Base-by-base conservation (phyloP, 257 asterid species). In the Ligustrum vulgare region DNA sequence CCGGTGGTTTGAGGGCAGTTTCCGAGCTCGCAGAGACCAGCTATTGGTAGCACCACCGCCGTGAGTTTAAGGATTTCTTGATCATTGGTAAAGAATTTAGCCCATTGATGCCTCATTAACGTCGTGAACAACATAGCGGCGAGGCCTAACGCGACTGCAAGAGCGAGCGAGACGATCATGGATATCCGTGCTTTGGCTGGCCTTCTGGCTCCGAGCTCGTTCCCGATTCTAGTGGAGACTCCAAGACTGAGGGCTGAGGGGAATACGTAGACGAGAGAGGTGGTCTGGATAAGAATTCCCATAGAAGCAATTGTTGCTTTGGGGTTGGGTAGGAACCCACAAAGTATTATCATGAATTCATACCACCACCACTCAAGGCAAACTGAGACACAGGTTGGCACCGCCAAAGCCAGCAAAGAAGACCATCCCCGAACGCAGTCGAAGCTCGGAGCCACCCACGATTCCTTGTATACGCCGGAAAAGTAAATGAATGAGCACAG, bases 321-420 rank as follows among this genome's bases (percentile, higher is more conserved):
- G 7, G 98, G 98, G 79, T 85, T 94, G 0, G 83, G 36, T 1
- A 94, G 66, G 0, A 94, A 75, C 0, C 98, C 98, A 41, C 98
- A 94, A 0, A 92, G 82, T 85, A 93, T 71, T 58, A 93, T 91
- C 98, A 93, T 93, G 20, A 93, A 86, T 54, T 93, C 98, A 35
- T 93, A 93, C 98, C 98, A 93, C 98, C 98, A 93, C 98, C 98
- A 93, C 69, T 93, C 98, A 0, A 94, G 77, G 45, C 98, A 94
- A 0, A 94, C 95, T 2, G 98, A 94, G 6, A 94, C 45, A 72
- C 98, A 94, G 0, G 91, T 94, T 0, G 98, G 98, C 6, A 94
- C 82, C 0, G 98, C 90, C 0, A 94, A 32, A 0, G 90, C 75
- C 12, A 92, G 79, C 45, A 94, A 79, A 4, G 89, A 70, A 2